Percentiles rank a stretch among this genome's conserved stretches.
phyloP scores from a whole-genome alignment of 169 alveolate genomes.

The Cyclospora cayetanensis region DNA sequence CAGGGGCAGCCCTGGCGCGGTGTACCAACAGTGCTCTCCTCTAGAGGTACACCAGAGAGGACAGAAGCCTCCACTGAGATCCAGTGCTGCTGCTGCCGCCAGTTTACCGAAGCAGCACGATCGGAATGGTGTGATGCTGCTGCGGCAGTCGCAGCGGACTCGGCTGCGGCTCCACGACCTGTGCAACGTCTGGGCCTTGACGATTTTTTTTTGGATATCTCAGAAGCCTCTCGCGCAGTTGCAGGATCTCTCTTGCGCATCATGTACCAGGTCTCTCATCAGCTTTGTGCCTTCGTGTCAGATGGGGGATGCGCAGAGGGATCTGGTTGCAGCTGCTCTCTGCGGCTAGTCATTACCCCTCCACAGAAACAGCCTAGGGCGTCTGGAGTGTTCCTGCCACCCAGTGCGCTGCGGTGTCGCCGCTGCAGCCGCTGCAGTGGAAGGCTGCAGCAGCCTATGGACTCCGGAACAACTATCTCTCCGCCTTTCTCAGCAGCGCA shows the following conservation, averaged over 20 bases:
- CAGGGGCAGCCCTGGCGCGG: background rate
- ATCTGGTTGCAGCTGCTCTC: background rate
- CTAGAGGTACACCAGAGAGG: background rate
- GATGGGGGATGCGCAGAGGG: background rate
- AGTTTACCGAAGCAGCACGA: background rate
- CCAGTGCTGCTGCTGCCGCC: background rate
- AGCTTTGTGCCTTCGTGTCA: background rate
- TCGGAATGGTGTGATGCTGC: background rate
- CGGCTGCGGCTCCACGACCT: background rate
- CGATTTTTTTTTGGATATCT: conserved; percentile 38
- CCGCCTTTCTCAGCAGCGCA: background rate
- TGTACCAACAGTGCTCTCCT: background rate
- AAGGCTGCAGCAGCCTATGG: background rate
- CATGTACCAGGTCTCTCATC: background rate
- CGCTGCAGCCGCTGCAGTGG: conserved; percentile 2
- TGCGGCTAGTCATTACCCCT: background rate
- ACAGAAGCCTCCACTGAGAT: background rate
- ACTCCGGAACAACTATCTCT: background rate
- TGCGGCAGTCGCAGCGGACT: background rate
- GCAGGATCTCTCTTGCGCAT: background rate
- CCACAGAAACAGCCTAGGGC: background rate
- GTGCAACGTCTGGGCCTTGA: conserved; percentile 60
- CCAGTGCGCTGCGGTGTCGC: background rate
- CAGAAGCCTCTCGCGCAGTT: background rate
- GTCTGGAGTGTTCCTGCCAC: background rate